Evolutionary conservation across 208 protist genomes (phyloP), one percentile per base, ranked within the genome.

Genomic region (Strigomonas oncopelti): DNA sequence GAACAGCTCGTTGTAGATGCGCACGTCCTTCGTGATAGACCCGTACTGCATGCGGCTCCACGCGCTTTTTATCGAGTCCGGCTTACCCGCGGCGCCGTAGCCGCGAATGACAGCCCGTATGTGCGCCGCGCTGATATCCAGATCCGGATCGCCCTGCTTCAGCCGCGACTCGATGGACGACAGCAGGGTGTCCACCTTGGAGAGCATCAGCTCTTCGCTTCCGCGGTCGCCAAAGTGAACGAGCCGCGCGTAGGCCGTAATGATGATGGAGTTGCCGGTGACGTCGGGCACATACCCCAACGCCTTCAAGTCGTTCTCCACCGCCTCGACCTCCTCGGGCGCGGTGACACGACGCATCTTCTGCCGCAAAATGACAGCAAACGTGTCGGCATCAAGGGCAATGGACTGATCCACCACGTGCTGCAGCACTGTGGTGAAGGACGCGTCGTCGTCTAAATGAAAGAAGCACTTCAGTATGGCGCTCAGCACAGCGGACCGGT

Each of bases 1-100:
- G 71, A 94, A 77, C 22, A 94, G 70, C 42, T 94, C 89, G 71
- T 94, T 94, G 77, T 91, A 94, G 45, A 94, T 79, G 63, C 89
- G 82, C 25, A 89, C 79, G 66, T 94, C 86, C 65, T 90, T 76
- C 1, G 84, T 87, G 13, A 94, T 75, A 0, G 74, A 69, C 13
- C 71, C 70, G 66, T 75, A 78, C 69, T 91, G 84, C 75, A 94
- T 86, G 4, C 84, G 79, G 9, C 67, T 58, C 87, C 89, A 94
- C 34, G 89, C 89, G 34, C 75, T 69, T 42, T 92, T 92, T 38
- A 94, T 88, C 13, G 78, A 66, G 11, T 94, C 89, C 5, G 80
- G 73, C 13, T 84, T 78, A 0, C 89, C 89, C 0, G 89, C 89
- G 5, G 89, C 89, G 13, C 89, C 89, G 77, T 92, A 94, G 61